phyloP scores from a whole-genome alignment of 208 protist genomes.

The Porcisia hertigi region DNA sequence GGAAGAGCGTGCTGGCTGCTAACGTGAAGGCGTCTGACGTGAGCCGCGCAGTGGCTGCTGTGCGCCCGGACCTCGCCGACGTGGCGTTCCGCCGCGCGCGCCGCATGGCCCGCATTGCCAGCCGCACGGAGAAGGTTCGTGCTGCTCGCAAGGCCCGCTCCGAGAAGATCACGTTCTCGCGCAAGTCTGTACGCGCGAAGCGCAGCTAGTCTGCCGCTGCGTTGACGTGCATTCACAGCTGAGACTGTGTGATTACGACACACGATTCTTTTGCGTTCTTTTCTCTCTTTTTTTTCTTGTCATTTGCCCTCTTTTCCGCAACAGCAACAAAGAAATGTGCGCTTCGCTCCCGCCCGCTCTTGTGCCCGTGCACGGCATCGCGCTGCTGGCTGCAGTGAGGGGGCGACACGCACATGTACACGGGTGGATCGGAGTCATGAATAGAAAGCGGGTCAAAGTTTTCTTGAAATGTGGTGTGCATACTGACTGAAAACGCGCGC shows the following conservation, averaged over 20 bases:
- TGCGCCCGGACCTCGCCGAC: constrained; percentile 83
- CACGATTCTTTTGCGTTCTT: constrained; percentile 1
- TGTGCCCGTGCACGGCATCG: neutral
- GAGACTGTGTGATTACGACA: neutral
- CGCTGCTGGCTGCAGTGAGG: neutral
- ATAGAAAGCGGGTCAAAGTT: too few relatives aligned
- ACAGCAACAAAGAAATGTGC: too few relatives aligned
- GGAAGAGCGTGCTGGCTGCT: constrained; percentile 64
- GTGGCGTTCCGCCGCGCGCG: constrained; percentile 80
- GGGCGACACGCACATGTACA: neutral
- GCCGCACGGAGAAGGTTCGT: constrained; percentile 62
- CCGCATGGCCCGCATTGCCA: constrained; percentile 62
- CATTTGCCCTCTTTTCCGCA: neutral
- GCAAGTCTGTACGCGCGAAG: constrained; percentile 77
- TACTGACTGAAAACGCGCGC: too few relatives aligned
- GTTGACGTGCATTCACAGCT: neutral
- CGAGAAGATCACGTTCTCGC: constrained; percentile 67
- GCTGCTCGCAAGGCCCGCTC: constrained; percentile 85
- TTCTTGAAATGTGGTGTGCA: too few relatives aligned
- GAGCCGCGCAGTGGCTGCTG: constrained; percentile 64
- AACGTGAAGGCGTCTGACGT: constrained; percentile 77
- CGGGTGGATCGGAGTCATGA: too few relatives aligned
- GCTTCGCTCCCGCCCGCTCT: neutral
- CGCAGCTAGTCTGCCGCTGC: constrained; percentile 36
- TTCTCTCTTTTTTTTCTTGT: neutral